These are phyloP conservation scores for Aspergillus eucalypticola DNA, from an alignment of 2,329 filamentous ascomycete species.

Conservation along the genomic window DNA sequence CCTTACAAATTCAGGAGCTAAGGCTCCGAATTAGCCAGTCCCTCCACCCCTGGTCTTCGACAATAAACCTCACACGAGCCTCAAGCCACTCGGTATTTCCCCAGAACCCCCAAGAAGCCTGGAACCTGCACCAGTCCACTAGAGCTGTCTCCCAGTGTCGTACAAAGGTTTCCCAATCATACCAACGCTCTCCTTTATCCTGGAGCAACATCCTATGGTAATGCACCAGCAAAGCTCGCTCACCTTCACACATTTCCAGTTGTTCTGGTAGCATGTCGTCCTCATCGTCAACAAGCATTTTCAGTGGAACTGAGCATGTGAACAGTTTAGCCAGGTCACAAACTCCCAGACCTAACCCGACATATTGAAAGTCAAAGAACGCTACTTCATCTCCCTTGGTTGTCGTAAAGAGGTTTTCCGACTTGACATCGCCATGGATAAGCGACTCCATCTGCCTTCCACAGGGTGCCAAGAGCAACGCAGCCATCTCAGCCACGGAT, in stretches of 20 bases:
- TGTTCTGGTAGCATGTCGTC: conserved; percentile 34
- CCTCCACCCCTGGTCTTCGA: conserved; percentile 49
- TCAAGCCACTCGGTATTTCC: conserved; percentile 61
- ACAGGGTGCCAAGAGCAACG: conserved; percentile 51
- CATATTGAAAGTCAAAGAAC: conserved; percentile 71
- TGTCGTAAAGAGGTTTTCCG: conserved; percentile 66
- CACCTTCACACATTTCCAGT: conserved; percentile 54
- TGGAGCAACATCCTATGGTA: conserved; percentile 43
- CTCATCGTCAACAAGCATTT: conserved; percentile 48
- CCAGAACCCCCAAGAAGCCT: conserved; percentile 64
- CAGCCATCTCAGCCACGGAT: conserved; percentile 56
- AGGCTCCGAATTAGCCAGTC: conserved; percentile 42
- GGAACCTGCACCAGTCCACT: conserved; percentile 67
- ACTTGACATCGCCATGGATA: conserved; percentile 70
- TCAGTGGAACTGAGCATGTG: conserved; percentile 63
- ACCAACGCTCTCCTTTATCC: conserved; percentile 34
- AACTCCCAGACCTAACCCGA: conserved; percentile 63
- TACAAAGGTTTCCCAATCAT: conserved; percentile 57
- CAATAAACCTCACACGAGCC: conserved; percentile 54
- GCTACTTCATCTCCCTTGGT: conserved; percentile 53
- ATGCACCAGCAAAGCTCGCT: conserved; percentile 52
- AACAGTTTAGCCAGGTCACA: conserved; percentile 69
- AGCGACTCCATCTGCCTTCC: conserved; percentile 55
- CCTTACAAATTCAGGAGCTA: too few relatives aligned
- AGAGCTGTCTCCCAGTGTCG: conserved; percentile 67